Evolutionary conservation across 805 yeast genomes (phyloP).

Genomic region (Ogataea paradorogensis): DNA sequence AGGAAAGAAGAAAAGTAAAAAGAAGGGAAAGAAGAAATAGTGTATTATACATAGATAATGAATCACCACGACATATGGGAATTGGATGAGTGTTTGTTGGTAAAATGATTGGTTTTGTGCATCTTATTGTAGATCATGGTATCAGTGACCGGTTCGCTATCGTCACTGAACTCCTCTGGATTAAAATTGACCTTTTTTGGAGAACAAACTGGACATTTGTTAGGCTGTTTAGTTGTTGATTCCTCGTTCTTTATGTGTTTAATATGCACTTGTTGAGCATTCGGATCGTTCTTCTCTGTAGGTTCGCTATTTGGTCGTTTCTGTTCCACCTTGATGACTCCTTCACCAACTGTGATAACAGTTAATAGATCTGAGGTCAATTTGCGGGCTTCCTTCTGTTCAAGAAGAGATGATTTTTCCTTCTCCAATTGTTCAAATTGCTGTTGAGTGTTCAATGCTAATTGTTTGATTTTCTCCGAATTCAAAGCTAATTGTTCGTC

Average conservation of each 20-base stretch:
- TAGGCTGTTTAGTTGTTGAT: neutral
- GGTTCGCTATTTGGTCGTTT: slow-evolving; percentile 8
- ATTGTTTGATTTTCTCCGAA: slow-evolving; percentile 8
- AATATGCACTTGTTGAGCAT: slow-evolving; percentile 3
- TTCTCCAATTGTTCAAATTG: slow-evolving; percentile 7
- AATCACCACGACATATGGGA: slow-evolving; percentile 14
- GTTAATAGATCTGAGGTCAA: slow-evolving; percentile 9
- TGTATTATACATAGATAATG: slow-evolving; percentile 7
- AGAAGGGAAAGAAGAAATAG: slow-evolving; percentile 25
- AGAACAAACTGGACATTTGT: slow-evolving; percentile 12
- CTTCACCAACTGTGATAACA: slow-evolving; percentile 18
- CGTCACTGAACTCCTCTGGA: slow-evolving; percentile 7
- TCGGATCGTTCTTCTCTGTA: neutral
- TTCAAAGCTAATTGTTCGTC: slow-evolving; percentile 12
- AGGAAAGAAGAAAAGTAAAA: slow-evolving; percentile 20
- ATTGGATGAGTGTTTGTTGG: slow-evolving; percentile 4
- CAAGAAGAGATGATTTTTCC: slow-evolving; percentile 9
- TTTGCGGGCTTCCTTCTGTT: slow-evolving; percentile 4
- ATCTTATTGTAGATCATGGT: slow-evolving; percentile 13
- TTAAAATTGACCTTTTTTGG: slow-evolving; percentile 7
- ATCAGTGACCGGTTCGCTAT: slow-evolving; percentile 9
- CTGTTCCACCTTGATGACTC: slow-evolving; percentile 17
- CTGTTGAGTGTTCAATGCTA: slow-evolving; percentile 8
- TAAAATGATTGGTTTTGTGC: slow-evolving; percentile 9
- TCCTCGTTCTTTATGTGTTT: slow-evolving; percentile 1